Conservation (phyloP, 495 filamentous ascomycete species). For the Viridothelium virens region DNA sequence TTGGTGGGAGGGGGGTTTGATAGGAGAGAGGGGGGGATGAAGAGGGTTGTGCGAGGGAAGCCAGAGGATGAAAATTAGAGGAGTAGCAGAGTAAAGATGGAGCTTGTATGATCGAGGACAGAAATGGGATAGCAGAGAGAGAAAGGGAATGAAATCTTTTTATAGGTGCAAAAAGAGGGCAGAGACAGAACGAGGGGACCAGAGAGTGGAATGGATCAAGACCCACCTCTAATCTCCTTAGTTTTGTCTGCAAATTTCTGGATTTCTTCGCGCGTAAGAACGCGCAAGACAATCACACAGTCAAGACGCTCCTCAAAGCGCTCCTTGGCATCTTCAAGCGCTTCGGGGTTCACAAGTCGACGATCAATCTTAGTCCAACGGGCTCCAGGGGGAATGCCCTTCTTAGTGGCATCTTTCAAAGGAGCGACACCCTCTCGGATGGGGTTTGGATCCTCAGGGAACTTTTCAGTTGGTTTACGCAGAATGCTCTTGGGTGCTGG, state of each 20-base stretch:
- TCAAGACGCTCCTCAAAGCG: slow-evolving; percentile 74
- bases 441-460: slow-evolving; percentile 69
- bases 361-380: slow-evolving; percentile 87
- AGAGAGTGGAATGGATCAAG: background rate
- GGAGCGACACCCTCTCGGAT: slow-evolving; percentile 85
- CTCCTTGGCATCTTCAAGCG: slow-evolving; percentile 66
- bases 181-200: background rate
- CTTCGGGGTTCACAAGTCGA: slow-evolving; percentile 72
- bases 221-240: slow-evolving; percentile 64
- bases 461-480: slow-evolving; percentile 62
- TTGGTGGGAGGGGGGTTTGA: background rate
- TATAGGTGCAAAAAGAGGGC: background rate
- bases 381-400: slow-evolving; percentile 66
- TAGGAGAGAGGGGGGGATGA: slow-evolving; percentile 6
- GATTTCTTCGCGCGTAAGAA: slow-evolving; percentile 74
- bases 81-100: too few species aligned
- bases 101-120: too few species aligned
- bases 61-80: background rate
- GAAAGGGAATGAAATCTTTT: too few species aligned
- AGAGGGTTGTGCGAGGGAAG: background rate
- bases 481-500: slow-evolving; percentile 60
- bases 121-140: too few species aligned
- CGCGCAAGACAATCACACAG: slow-evolving; percentile 76
- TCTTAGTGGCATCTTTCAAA: slow-evolving; percentile 54
- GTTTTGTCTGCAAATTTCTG: slow-evolving; percentile 70